Evolutionary conservation across 805 yeast species (phyloP).

Genomic region (Saccharomyces paradoxus): DNA sequence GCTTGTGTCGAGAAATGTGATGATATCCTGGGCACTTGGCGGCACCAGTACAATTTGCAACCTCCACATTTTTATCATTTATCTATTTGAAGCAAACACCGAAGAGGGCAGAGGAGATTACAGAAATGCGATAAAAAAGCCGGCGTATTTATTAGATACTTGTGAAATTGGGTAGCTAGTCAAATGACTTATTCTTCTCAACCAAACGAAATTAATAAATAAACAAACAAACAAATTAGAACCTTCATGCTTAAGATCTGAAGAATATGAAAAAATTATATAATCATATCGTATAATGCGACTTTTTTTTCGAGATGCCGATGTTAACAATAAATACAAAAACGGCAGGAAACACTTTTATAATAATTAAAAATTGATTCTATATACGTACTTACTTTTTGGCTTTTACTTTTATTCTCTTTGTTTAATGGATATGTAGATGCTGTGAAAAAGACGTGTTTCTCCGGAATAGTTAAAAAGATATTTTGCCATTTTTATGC

Average conservation of each 20-base stretch:
- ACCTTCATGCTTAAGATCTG: neutral
- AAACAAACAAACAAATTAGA: neutral
- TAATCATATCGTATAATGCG: neutral
- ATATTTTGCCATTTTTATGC: neutral
- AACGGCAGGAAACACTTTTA: neutral
- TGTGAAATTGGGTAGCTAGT: neutral
- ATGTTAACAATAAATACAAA: neutral
- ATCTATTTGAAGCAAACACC: neutral
- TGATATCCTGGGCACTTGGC: conserved; percentile 28
- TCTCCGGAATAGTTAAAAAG: neutral
- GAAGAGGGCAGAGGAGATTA: neutral
- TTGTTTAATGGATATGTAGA: neutral
- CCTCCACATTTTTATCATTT: conserved; percentile 33
- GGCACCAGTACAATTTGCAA: conserved; percentile 39
- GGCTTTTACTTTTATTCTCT: neutral
- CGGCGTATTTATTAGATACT: neutral
- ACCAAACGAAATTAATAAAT: neutral
- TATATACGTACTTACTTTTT: neutral
- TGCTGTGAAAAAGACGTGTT: neutral
- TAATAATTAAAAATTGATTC: neutral
- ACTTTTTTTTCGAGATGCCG: neutral
- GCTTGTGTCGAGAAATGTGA: neutral
- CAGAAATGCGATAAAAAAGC: neutral
- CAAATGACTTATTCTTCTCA: neutral
- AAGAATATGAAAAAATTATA: neutral